phyloP scores from a whole-genome alignment of 2,329 filamentous ascomycete genomes.

The Clarireedia paspali region DNA sequence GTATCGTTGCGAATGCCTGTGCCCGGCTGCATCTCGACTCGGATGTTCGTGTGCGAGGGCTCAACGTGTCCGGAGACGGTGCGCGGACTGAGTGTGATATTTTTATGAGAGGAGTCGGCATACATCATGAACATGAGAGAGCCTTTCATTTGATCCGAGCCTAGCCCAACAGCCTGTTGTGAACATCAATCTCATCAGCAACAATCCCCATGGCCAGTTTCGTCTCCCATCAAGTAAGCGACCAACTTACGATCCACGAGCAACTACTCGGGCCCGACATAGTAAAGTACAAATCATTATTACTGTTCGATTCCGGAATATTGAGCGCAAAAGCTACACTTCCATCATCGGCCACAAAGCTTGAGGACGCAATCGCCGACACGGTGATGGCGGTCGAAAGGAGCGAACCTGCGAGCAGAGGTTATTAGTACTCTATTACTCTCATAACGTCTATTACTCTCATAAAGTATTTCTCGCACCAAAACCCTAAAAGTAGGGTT shows the following conservation, averaged over 20 bases:
- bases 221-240: neutral
- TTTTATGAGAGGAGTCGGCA: conserved; percentile 36
- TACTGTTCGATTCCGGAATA: conserved; percentile 38
- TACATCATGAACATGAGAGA: conserved; percentile 50
- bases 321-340: conserved; percentile 43
- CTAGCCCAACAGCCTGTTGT: conserved; percentile 42
- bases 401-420: neutral
- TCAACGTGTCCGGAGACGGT: conserved; percentile 43
- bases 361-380: conserved; percentile 4
- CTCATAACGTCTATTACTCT: neutral
- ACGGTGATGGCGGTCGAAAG: neutral
- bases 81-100: conserved; percentile 50
- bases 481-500: too few species aligned
- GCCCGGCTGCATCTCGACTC: conserved; percentile 38
- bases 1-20: conserved; percentile 38
- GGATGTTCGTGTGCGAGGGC: conserved; percentile 38
- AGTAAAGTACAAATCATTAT: conserved; percentile 46
- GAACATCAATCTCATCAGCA: neutral
- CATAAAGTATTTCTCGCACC: neutral
- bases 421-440: neutral
- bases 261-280: conserved; percentile 38
- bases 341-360: conserved; percentile 37
- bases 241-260: conserved; percentile 38
- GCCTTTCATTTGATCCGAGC: conserved; percentile 42
- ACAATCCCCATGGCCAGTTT: neutral